These are phyloP conservation scores for Phanerochaete sordida DNA, from an alignment of 768 basidiomycete species.

Conservation along the genomic window DNA sequence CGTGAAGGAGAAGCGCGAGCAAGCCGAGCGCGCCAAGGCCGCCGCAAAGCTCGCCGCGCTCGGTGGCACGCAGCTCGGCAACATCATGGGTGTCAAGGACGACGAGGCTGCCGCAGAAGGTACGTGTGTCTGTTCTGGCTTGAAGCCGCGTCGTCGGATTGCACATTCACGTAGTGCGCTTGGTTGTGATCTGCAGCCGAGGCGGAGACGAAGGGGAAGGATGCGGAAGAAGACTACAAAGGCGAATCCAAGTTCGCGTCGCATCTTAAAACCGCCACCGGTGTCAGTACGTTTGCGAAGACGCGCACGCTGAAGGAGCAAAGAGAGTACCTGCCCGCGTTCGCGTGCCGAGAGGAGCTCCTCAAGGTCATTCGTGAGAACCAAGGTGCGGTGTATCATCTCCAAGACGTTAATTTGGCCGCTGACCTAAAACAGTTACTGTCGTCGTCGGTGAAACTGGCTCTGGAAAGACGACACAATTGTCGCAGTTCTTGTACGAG, in stretches of 20 bases:
- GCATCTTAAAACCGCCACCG: conserved; percentile 78
- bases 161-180: conserved; percentile 76
- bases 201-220: conserved; percentile 44
- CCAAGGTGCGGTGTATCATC: conserved; percentile 54
- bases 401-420: neutral
- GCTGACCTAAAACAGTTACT: conserved; percentile 50
- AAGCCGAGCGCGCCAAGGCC: conserved; percentile 93
- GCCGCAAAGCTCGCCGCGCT: conserved; percentile 92
- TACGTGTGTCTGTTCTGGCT: conserved; percentile 38
- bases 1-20: conserved; percentile 94
- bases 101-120: conserved; percentile 92
- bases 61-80: conserved; percentile 92
- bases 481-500: conserved; percentile 94
- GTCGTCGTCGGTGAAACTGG: conserved; percentile 99
- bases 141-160: conserved; percentile 39
- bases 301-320: conserved; percentile 89
- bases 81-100: conserved; percentile 96
- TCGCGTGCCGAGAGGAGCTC: conserved; percentile 93
- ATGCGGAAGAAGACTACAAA: conserved; percentile 67
- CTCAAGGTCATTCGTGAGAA: conserved; percentile 88
- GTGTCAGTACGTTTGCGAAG: conserved; percentile 79
- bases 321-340: conserved; percentile 94
- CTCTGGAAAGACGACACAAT: conserved; percentile 97
- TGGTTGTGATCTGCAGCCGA: conserved; percentile 37
- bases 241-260: conserved; percentile 97